Base-by-base conservation (phyloP, 768 basidiomycete genomes). In the Gloeophyllum trabeum region DNA sequence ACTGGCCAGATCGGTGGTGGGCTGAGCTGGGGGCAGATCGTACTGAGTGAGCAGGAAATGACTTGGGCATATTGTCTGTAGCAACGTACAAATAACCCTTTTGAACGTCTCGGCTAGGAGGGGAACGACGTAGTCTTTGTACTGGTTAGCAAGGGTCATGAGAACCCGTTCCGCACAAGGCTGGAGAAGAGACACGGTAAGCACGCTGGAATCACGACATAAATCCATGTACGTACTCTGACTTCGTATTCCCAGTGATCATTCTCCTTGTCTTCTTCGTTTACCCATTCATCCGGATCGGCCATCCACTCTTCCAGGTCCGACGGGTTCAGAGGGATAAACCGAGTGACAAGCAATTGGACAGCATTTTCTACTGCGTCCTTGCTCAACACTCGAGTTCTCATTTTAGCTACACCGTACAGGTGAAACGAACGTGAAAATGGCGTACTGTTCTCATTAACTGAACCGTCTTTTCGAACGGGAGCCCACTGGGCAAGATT, bases 211-310 rank as follows among this genome's bases (percentile, higher is more conserved):
- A 37, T n/a, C n/a, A n/a, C n/a, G n/a, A n/a, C n/a, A n/a, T n/a
- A n/a, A n/a, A n/a, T n/a, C n/a, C n/a, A n/a, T n/a, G n/a, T 1
- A 45, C 81, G 22, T 53, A 94, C 92, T 48, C 94, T 72, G 45
- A 96, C 76, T 52, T 94, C 90, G 52, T 75, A 97, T 51, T 92
- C 83, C 92, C 93, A 97, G 44, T 86, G 78, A 28, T 93, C 91
- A 34, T 79, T 85, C 48, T 91, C 90, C 48, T 80, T 81, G 45
- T 90, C 89, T 59, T 97, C 91, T 6, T 76, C 60, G 45, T 89
- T 87, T 7, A 94, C 75, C 89, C 91, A 99, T 51, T 93, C 88
- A 64, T 99, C 94, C 0, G 93, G 91, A 55, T 93, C 89, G 13
- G 72, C 70, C 61, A 81, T 69, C 87, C 93, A 91, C 4, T 71